phyloP scores from a whole-genome alignment of 2,329 filamentous ascomycete species.

The Mycosphaerella sp. region DNA sequence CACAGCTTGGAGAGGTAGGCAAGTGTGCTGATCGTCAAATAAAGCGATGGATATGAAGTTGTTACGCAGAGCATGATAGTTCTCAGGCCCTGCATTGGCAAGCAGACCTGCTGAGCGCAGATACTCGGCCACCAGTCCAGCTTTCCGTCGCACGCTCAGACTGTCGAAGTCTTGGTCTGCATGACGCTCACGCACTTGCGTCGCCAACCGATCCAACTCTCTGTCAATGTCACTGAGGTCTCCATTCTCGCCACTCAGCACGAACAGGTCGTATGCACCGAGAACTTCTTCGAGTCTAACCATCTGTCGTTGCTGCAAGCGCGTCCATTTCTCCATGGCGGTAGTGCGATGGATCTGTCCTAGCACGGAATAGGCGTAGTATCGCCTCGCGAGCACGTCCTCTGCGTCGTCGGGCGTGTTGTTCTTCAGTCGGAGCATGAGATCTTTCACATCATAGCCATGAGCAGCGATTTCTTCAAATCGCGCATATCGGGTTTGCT shows the following conservation, averaged over 20 bases:
- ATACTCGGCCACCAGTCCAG: slow-evolving; percentile 62
- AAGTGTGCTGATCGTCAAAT: slow-evolving; percentile 64
- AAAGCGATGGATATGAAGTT: slow-evolving; percentile 82
- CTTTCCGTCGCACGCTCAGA: slow-evolving; percentile 60
- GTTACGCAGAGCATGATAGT: slow-evolving; percentile 77
- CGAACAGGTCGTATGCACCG: slow-evolving; percentile 83
- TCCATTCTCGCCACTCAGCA: slow-evolving; percentile 64
- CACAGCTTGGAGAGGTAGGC: slow-evolving; percentile 77
- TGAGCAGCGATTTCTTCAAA: slow-evolving; percentile 64
- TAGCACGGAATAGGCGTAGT: slow-evolving; percentile 68
- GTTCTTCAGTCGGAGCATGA: slow-evolving; percentile 61
- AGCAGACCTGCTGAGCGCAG: slow-evolving; percentile 62
- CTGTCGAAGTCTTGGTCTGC: slow-evolving; percentile 45
- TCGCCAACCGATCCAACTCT: slow-evolving; percentile 60
- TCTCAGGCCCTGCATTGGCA: slow-evolving; percentile 54
- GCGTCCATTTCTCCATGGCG: slow-evolving; percentile 71
- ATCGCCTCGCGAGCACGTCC: slow-evolving; percentile 72
- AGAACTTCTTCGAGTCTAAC: slow-evolving; percentile 66
- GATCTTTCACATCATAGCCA: slow-evolving; percentile 84
- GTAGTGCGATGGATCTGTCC: slow-evolving; percentile 74
- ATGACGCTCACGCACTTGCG: slow-evolving; percentile 49
- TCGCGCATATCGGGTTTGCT: slow-evolving; percentile 62
- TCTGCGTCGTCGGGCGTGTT: slow-evolving; percentile 53
- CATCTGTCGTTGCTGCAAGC: slow-evolving; percentile 46
- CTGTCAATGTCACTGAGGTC: slow-evolving; percentile 60